Percentiles rank a stretch among this genome's conserved stretches.
These are phyloP conservation scores for Phaeolepiota aurea DNA, from an alignment of 768 basidiomycete genomes.

Conservation along the genomic window DNA sequence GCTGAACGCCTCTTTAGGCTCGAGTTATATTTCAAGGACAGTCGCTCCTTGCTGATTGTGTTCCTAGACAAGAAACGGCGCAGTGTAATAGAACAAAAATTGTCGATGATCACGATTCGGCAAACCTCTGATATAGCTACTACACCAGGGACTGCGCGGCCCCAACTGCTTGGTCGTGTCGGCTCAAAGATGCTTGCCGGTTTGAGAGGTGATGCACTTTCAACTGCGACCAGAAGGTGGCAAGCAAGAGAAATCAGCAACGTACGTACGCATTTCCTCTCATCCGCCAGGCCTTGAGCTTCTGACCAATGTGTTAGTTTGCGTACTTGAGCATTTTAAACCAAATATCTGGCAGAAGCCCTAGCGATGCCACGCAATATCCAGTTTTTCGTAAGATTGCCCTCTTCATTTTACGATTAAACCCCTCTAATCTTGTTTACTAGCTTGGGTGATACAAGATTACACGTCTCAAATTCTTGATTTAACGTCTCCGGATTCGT, in stretches of 20 bases:
- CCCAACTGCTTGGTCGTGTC: slow-evolving; percentile 46
- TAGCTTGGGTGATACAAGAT: slow-evolving; percentile 87
- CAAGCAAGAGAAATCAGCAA: slow-evolving; percentile 89
- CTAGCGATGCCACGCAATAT: slow-evolving; percentile 92
- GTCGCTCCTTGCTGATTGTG: slow-evolving; percentile 77
- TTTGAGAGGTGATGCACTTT: slow-evolving; percentile 51
- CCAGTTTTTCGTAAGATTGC: slow-evolving; percentile 71
- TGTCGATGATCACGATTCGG: slow-evolving; percentile 33
- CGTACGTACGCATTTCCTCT: slow-evolving; percentile 30
- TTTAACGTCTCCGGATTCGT: slow-evolving; percentile 49
- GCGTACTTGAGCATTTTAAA: slow-evolving; percentile 86
- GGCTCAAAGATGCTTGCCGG: slow-evolving; percentile 42
- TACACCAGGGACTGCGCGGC: slow-evolving; percentile 44
- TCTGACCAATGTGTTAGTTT: slow-evolving; percentile 42
- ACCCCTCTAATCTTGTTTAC: background rate
- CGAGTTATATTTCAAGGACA: slow-evolving; percentile 91
- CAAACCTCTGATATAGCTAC: slow-evolving; percentile 31
- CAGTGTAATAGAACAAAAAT: slow-evolving; percentile 45
- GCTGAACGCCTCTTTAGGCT: slow-evolving; percentile 34
- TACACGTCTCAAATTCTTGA: slow-evolving; percentile 70
- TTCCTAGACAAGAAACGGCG: slow-evolving; percentile 66
- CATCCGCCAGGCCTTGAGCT: background rate
- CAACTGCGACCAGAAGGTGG: slow-evolving; percentile 75
- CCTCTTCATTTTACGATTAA: background rate
- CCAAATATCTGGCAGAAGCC: slow-evolving; percentile 87